phyloP scores from a whole-genome alignment of 306 rosid genomes.

The Glycyrrhiza uralensis region DNA sequence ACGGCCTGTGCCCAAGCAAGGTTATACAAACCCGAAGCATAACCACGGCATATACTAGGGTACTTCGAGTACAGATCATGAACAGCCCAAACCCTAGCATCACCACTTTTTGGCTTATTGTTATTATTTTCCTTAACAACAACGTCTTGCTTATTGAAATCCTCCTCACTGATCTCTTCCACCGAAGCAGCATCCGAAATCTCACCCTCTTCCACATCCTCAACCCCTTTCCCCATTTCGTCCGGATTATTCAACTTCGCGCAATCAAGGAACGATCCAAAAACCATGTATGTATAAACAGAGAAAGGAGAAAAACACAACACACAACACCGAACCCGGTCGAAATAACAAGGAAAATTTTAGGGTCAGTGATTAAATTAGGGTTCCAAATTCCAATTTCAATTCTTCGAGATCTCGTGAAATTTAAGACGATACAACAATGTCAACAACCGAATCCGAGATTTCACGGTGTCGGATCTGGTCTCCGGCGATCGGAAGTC shows the following conservation, averaged over 20 bases:
- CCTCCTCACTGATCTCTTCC: conserved; percentile 87
- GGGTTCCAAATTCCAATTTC: conserved; percentile 30
- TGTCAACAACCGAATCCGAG: background rate
- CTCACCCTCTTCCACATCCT: conserved; percentile 94
- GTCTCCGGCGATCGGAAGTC: background rate
- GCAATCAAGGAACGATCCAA: conserved; percentile 40
- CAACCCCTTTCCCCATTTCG: conserved; percentile 61
- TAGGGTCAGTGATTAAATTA: conserved; percentile 24
- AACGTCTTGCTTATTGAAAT: conserved; percentile 65
- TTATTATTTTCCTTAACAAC: conserved; percentile 18
- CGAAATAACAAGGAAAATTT: background rate
- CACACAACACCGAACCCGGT: background rate
- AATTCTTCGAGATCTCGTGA: conserved; percentile 7
- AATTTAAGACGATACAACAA: background rate
- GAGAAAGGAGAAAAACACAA: background rate
- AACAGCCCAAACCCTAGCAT: conserved; percentile 71
- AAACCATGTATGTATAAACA: conserved; percentile 54
- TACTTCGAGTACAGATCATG: conserved; percentile 61
- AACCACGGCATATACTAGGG: conserved; percentile 58
- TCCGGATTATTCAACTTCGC: conserved; percentile 24
- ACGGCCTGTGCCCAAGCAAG: conserved; percentile 98
- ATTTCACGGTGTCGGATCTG: conserved; percentile 11
- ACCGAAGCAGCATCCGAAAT: conserved; percentile 87
- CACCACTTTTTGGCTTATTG: conserved; percentile 12
- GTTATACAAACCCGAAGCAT: conserved; percentile 63